Evolutionary conservation across 257 asterid genomes (phyloP), one percentile per base, ranked within the genome.

Genomic region (Pogostemon cablin): DNA sequence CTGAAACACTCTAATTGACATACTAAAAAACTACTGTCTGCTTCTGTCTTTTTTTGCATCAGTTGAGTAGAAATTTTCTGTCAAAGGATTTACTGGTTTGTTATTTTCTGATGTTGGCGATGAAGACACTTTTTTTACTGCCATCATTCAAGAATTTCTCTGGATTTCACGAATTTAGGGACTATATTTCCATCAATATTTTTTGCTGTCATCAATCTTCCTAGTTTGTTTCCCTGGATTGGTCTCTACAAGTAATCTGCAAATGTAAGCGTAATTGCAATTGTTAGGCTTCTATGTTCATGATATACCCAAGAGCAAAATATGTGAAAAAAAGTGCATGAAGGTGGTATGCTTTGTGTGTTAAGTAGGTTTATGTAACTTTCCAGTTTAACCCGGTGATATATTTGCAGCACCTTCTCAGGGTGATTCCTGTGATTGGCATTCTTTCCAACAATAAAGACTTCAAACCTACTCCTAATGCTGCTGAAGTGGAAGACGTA

Each of bases 341-440:
- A 38, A 69, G 59, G 48, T 8, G 25, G 5, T 3, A 9, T 0
- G 34, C 50, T 32, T 52, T 73, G 32, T 48, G 56, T 32, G 46
- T 62, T 44, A 9, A 40, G 66, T 67, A 35, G 15, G 50, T 48
- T 34, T 70, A 50, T 66, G 37, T 37, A 37, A 59, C 43, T 42
- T 4, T 4, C 43, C 49, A 50, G 37, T 55, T 76, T 64, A 39
- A 60, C 47, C 38, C 49, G 5, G 20, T 80, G 25, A 40, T 62
- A n/a, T 79, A 15, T 77, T 50, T 62, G 83, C 93, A 93, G 99
- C 96, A 89, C 69, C 97, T 89, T 46, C 91, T 93, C 39, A 81
- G 96, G 84, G 99, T 93, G 75, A 83, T 91, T 65, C 98, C 99
- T n/a, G 99, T 93, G 60, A 86, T 93, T 48, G 96, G 96, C 75